A percentile compares a stretch with the other conserved stretches of the same genome.
Conservation (phyloP, 495 filamentous ascomycete species). For the Cercophora scortea region DNA sequence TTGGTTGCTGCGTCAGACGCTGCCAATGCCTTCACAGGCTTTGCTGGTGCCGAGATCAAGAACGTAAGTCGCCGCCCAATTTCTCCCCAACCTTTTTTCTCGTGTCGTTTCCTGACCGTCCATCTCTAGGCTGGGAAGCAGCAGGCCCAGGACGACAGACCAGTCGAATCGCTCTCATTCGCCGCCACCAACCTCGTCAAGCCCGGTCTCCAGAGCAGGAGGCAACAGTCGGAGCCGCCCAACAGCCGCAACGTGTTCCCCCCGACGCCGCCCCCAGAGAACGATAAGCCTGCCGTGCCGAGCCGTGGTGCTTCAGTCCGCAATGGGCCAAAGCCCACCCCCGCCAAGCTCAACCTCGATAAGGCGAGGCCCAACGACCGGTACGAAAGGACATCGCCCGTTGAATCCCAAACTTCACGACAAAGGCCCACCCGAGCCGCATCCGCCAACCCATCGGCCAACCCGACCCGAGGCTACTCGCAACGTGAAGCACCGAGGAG, state of each 20-base stretch:
- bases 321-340: conserved; percentile 45
- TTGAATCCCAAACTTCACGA: conserved; percentile 25
- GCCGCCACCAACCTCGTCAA: conserved; percentile 88
- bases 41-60: conserved; percentile 67
- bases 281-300: conserved; percentile 47
- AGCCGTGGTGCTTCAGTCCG: conserved; percentile 47
- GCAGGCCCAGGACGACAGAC: conserved; percentile 59
- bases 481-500: conserved; percentile 25
- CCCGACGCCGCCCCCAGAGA: conserved; percentile 90
- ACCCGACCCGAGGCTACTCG: conserved; percentile 42
- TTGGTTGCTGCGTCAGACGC: conserved; percentile 88
- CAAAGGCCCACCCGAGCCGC: conserved; percentile 25
- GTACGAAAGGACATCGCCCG: conserved; percentile 43
- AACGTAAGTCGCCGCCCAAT: conserved; percentile 32
- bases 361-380: conserved; percentile 35
- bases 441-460: conserved; percentile 35
- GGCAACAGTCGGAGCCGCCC: conserved; percentile 82
- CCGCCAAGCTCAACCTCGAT: conserved; percentile 47
- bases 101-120: conserved; percentile 15
- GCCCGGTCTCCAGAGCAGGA: conserved; percentile 64
- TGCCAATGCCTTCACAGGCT: conserved; percentile 66
- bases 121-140: not conserved
- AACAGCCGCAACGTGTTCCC: conserved; percentile 79
- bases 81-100: not conserved
- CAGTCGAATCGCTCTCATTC: conserved; percentile 73